phyloP scores from a whole-genome alignment of 768 basidiomycete species.

The Symmetrospora coprosmae region DNA sequence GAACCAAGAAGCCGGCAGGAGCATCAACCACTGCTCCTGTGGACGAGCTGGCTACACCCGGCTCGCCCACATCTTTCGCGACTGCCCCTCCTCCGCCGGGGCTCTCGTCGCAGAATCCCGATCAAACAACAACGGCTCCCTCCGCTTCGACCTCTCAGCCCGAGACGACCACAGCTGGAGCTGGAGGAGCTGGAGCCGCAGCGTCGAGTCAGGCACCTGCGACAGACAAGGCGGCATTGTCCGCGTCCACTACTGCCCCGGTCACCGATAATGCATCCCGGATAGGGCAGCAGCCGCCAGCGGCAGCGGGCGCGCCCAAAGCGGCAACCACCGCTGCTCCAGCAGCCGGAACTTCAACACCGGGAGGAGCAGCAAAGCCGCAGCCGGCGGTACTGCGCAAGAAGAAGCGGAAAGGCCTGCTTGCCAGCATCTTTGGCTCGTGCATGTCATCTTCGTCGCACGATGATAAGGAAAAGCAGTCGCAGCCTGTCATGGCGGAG shows the following conservation, averaged over 20 bases:
- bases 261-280: too few relatives aligned
- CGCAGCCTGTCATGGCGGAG: constrained; percentile 13
- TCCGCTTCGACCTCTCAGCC: not conserved
- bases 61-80: not conserved
- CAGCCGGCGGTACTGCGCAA: too few relatives aligned
- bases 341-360: not conserved
- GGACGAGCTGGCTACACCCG: not conserved
- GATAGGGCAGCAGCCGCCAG: too few relatives aligned
- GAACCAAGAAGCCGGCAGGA: not conserved
- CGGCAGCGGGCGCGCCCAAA: not conserved
- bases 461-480: not conserved
- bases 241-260: too few relatives aligned
- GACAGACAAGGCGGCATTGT: too few relatives aligned
- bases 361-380: not conserved
- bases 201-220: too few relatives aligned
- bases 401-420: constrained; percentile 13
- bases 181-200: too few relatives aligned
- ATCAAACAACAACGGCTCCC: not conserved
- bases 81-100: not conserved
- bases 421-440: not conserved
- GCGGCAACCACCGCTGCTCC: not conserved
- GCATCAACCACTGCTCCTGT: not conserved
- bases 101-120: not conserved
- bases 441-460: not conserved
- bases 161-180: not conserved